Conservation (phyloP, 345 rosid species). For the Melastoma malabathricum region DNA sequence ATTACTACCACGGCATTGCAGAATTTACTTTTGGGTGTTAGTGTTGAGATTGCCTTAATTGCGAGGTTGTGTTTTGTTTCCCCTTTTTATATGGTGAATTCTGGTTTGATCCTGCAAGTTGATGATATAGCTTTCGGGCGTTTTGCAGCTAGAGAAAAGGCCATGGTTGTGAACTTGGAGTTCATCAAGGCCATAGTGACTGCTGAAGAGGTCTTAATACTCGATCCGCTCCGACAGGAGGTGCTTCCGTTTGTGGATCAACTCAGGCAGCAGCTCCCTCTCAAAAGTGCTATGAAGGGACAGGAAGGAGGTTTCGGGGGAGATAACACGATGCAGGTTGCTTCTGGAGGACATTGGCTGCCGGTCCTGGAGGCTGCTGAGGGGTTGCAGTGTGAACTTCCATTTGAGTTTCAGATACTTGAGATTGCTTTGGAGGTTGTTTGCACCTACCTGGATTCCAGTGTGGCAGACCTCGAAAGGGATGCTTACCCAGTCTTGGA, state of each 20-base stretch:
- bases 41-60: too few relatives aligned
- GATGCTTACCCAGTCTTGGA: constrained; percentile 85
- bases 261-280: constrained; percentile 60
- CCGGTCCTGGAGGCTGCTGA: constrained; percentile 62
- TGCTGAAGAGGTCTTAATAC: constrained; percentile 64
- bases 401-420: constrained; percentile 89
- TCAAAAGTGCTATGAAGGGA: constrained; percentile 20
- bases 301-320: constrained; percentile 21
- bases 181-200: constrained; percentile 70
- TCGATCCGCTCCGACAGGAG: constrained; percentile 68
- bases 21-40: too few relatives aligned
- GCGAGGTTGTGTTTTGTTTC: too few relatives aligned
- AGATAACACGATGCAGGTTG: constrained; percentile 28
- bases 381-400: constrained; percentile 72
- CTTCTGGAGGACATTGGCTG: constrained; percentile 30
- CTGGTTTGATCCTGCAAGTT: too few relatives aligned
- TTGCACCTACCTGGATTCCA: constrained; percentile 51
- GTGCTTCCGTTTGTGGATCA: constrained; percentile 69
- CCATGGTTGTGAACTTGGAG: constrained; percentile 84
- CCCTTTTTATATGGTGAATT: too few relatives aligned
- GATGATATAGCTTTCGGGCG: neutral
- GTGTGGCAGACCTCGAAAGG: constrained; percentile 58
- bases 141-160: constrained; percentile 64
- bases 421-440: constrained; percentile 87
- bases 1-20: too few relatives aligned